A percentile compares a stretch with the other conserved stretches of the same genome.
Evolutionary conservation across 2,329 filamentous ascomycete genomes (phyloP).

Genomic region (Neonectria neomacrospora): DNA sequence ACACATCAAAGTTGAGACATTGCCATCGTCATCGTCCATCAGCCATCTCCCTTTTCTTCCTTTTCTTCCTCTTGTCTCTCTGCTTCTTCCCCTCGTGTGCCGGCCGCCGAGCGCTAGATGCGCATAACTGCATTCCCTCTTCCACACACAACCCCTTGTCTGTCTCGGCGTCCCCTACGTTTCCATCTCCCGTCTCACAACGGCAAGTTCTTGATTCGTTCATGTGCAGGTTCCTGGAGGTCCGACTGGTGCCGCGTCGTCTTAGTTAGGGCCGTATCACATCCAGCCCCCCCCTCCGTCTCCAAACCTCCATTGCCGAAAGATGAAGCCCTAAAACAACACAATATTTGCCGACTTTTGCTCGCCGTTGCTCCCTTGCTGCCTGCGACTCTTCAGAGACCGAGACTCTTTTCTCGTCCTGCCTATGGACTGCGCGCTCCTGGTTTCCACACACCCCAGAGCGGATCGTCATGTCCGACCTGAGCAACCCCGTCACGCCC

Average conservation of each 20-base stretch:
- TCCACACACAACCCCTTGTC: conserved; percentile 19
- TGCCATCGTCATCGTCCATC: conserved; percentile 8
- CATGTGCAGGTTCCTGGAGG: conserved; percentile 1
- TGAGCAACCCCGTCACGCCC: conserved; percentile 7
- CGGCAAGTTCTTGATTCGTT: conserved; percentile 5
- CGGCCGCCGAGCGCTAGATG: neutral
- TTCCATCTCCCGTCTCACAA: conserved; percentile 16
- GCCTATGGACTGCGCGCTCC: neutral
- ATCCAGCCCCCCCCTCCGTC: neutral
- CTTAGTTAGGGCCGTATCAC: neutral
- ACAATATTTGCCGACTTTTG: neutral
- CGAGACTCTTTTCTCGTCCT: neutral
- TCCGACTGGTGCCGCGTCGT: conserved; percentile 6
- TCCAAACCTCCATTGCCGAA: neutral
- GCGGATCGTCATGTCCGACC: conserved; percentile 10
- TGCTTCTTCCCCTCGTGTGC: neutral
- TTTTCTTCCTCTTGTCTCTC: neutral
- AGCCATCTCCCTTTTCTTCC: neutral
- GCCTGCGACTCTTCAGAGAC: neutral
- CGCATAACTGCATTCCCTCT: neutral
- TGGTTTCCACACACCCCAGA: neutral
- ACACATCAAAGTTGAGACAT: conserved; percentile 22
- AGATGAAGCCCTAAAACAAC: neutral
- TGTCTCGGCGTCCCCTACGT: conserved; percentile 18
- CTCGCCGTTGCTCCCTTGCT: neutral